Base-by-base conservation (phyloP, 371 early-diverging fungal genomes). In the Phascolomyces articulosus region DNA sequence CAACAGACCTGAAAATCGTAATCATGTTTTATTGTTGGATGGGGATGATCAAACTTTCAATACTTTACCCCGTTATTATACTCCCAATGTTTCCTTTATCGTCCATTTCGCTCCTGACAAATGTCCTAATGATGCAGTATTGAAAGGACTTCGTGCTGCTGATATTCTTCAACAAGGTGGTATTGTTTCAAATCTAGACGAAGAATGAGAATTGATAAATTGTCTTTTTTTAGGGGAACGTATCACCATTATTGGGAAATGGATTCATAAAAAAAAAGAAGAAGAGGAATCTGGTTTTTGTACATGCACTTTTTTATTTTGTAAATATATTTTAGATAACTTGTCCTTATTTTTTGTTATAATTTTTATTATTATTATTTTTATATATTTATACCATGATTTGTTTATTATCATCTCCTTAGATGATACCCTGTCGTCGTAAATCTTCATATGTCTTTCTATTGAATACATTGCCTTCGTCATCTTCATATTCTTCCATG, bases 381-480 rank as follows among this genome's bases (percentile, higher is more conserved):
- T 51, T 24, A 9, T 51, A 8, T 51, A 3, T 51, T 34, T 2
- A 34, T 34, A 34, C 11, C 51, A 13, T 44, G 8, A 8, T 44
- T 18, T 44, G 4, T 44, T 18, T 44, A 13, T 18, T 0, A 13
- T n/a, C 6, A 0, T 51, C 9, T 20, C 4, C 23, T 20, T 87
- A 95, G 55, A 96, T 81, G 55, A 96, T 84, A 9, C 96, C 96
- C 73, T 96, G 97, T 67, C 97, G 87, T 79, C 92, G 90, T 61
- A 96, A 85, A 80, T 95, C 96, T 72, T 97, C 93, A 73, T 95
- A 99, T 4, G 96, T 97, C 88, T 97, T 98, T 68, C 93, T 96
- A 85, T 96, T 96, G 69, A 94, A 98, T 55, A 99, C 98, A 69
- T 99, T 98, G 67, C 99, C 99, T 63, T 94, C 94, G 10, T 80